Evolutionary conservation across 139 green algal genomes (phyloP).

Genomic region (Pleodorina starrii): DNA sequence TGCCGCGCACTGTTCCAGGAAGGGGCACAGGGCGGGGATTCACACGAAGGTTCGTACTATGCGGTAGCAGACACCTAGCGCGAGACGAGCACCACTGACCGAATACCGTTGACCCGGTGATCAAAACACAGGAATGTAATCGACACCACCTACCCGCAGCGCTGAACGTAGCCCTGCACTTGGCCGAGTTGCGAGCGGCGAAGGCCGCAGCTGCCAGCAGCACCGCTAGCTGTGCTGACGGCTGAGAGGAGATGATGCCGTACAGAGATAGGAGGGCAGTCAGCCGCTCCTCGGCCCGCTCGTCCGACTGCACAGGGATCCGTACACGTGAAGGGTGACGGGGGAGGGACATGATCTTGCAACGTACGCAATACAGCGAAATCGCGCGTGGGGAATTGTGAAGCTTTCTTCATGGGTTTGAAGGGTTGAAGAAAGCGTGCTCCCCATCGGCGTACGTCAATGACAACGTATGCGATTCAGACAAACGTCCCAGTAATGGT

Average conservation of each 20-base stretch:
- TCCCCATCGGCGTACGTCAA: too few relatives aligned
- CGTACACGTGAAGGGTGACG: too few relatives aligned
- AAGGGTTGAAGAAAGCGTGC: too few relatives aligned
- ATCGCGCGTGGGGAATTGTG: too few relatives aligned
- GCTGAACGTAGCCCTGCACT: conserved; percentile 13
- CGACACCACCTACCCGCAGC: neutral
- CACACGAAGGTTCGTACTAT: too few relatives aligned
- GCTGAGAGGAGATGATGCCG: conserved; percentile 22
- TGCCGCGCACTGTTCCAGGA: conserved; percentile 50
- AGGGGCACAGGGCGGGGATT: neutral
- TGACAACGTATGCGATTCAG: too few relatives aligned
- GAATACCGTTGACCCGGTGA: neutral
- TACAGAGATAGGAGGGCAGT: conserved; percentile 58
- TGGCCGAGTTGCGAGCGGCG: conserved; percentile 5
- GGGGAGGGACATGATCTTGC: too few relatives aligned
- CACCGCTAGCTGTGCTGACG: conserved; percentile 37
- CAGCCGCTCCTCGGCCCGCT: conserved; percentile 59
- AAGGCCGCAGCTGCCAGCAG: conserved; percentile 54
- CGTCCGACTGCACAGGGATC: conserved; percentile 64
- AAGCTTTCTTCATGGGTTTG: too few relatives aligned
- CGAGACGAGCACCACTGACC: neutral
- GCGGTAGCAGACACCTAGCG: too few relatives aligned
- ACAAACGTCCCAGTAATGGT: too few relatives aligned
- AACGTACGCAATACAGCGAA: too few relatives aligned
- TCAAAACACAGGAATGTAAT: neutral